Base-by-base conservation (phyloP, 2,329 filamentous ascomycete species). In the Pyricularia pennisetigena region DNA sequence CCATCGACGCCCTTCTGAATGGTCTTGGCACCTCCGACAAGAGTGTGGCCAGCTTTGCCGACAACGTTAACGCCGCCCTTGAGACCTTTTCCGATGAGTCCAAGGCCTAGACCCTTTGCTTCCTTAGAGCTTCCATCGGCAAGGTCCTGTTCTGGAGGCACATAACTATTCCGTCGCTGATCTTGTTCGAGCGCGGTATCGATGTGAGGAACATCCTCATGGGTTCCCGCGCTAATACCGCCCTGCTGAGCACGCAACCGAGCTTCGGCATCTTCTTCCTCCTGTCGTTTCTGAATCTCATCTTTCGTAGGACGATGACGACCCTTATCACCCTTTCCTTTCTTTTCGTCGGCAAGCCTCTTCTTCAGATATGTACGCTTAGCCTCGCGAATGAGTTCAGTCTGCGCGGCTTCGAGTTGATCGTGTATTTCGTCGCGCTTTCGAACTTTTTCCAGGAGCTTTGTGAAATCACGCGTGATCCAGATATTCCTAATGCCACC, bases 401-500 rank as follows among this genome's bases (percentile, higher is more conserved):
- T 97, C 78, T 98, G 90, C 1, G 94, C 94, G 9, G 79, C 79
- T 75, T 99, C 95, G 0, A 99, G 85, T 68, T 83, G 81, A 61
- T 83, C 77, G 64, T 94, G 93, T 16, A 97, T 81, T 9, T 85
- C 80, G 70, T 93, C 87, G 63, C 95, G 86, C 71, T 87, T 81
- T 65, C 91, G 86, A 64, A 98, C 90, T 76, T 98, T 98, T 70
- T 94, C 90, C 64, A 92, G 85, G 12, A 99, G 84, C 9, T 89
- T 85, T 62, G 94, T 92, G 72, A 93, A 90, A 75, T 99, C 92
- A 70, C 94, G 87, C 69, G 97, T 99, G 73, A 99, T 89, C 94
- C 94, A 99, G 64, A 99, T 91, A 72, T 98, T 98, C 69, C 92
- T 88, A 74, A 99, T 90, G 32, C 95, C 95, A 24, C 95, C 95